Evolutionary conservation across 2,329 filamentous ascomycete species (phyloP).

Genomic region (Coniochaeta sp.): DNA sequence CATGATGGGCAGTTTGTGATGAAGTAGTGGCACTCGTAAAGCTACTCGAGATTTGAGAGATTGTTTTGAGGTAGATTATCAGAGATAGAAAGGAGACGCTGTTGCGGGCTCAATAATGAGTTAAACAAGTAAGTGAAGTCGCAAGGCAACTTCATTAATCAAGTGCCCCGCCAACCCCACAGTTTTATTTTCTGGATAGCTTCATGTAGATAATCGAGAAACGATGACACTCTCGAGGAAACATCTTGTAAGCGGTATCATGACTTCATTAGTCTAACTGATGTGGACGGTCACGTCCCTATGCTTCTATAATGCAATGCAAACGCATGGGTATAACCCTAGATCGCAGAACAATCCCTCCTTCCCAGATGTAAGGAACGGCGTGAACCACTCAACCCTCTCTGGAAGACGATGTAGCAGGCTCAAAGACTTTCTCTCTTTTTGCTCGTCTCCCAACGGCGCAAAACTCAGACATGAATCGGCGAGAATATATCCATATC

Average conservation of each 20-base stretch:
- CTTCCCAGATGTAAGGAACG: not conserved
- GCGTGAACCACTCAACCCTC: not conserved
- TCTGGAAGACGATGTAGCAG: not conserved
- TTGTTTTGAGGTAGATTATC: not conserved
- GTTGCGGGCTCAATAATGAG: not conserved
- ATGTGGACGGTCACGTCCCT: not conserved
- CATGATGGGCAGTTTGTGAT: conserved; percentile 42
- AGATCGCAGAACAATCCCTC: not conserved
- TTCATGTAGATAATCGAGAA: not conserved
- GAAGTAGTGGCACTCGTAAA: not conserved
- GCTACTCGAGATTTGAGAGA: not conserved
- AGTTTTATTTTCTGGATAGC: not conserved
- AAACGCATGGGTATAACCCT: not conserved
- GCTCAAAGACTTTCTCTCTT: not conserved
- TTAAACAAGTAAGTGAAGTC: not conserved
- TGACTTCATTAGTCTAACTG: not conserved
- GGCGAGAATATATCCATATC: not conserved
- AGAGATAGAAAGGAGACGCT: not conserved
- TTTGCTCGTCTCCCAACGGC: not conserved
- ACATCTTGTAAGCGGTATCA: not conserved
- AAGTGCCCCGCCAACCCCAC: not conserved
- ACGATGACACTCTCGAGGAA: not conserved
- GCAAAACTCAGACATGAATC: not conserved
- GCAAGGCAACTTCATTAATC: not conserved
- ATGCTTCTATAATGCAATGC: not conserved